Evolutionary conservation across 1,284 basidiomycete species (phyloP).

Genomic region (Malassezia globosa): DNA sequence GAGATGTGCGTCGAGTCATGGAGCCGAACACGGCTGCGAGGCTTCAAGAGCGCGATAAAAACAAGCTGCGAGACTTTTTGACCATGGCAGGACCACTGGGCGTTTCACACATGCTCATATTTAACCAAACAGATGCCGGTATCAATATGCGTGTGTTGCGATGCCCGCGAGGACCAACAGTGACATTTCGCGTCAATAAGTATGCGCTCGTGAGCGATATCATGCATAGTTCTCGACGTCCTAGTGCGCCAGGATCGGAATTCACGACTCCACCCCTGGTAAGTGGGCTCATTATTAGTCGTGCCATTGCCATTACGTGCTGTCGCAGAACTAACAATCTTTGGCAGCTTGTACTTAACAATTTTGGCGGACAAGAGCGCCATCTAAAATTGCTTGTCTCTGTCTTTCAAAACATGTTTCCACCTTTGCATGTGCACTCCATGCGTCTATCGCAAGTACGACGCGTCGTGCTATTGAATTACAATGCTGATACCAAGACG

Average conservation of each 20-base stretch:
- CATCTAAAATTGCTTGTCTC: conserved; percentile 59
- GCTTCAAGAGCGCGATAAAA: conserved; percentile 78
- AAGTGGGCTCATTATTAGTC: too few relatives aligned
- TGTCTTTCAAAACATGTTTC: conserved; percentile 78
- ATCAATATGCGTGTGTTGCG: conserved; percentile 69
- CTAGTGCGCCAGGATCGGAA: conserved; percentile 63
- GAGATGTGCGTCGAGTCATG: conserved; percentile 87
- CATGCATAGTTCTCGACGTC: conserved; percentile 57
- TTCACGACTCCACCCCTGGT: conserved; percentile 72
- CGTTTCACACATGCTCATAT: conserved; percentile 85
- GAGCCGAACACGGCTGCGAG: conserved; percentile 93
- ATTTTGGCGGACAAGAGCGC: conserved; percentile 60
- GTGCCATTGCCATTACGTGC: conserved; percentile 54
- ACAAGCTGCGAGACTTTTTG: conserved; percentile 88
- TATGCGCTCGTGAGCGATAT: conserved; percentile 84
- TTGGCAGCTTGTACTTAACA: conserved; percentile 58
- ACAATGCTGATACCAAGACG: conserved; percentile 73
- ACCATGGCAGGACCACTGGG: conserved; percentile 80
- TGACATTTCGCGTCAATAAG: conserved; percentile 82
- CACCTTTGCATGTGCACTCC: conserved; percentile 63
- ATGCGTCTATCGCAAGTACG: conserved; percentile 49
- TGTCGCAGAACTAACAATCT: too few relatives aligned
- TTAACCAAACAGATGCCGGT: conserved; percentile 57
- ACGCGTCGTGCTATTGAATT: conserved; percentile 82
- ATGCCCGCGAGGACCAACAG: conserved; percentile 80